phyloP scores from a whole-genome alignment of 225 moss, liverwort and hornwort genomes.

The Marchantia polymorpha region DNA sequence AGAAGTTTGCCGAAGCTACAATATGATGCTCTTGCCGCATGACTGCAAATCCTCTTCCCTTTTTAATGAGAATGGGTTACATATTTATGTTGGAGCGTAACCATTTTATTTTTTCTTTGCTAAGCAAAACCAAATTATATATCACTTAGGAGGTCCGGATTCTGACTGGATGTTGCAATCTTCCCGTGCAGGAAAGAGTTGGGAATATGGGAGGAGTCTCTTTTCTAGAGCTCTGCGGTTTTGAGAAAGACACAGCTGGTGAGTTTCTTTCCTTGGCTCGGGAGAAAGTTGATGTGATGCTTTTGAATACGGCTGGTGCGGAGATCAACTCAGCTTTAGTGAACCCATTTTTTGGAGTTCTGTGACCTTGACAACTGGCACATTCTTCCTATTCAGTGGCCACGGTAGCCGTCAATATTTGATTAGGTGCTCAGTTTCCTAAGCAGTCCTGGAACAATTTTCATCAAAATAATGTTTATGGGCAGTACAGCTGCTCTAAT shows the following conservation, averaged over 20 bases:
- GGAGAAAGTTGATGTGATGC: conserved; percentile 61
- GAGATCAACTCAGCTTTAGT: conserved; percentile 88
- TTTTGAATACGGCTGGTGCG: conserved; percentile 74
- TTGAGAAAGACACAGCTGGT: conserved; percentile 58
- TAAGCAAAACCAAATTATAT: too few species aligned
- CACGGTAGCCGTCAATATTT: background rate
- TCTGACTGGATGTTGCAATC: background rate
- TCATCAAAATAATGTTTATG: background rate
- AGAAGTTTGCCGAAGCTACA: too few species aligned
- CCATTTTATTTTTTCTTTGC: too few species aligned
- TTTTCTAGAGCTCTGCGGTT: conserved; percentile 81
- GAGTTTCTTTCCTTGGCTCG: conserved; percentile 68
- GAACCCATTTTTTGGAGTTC: conserved; percentile 92
- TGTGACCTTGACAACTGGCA: conserved; percentile 33
- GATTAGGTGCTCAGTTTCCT: background rate
- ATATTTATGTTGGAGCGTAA: too few species aligned
- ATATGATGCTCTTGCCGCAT: too few species aligned
- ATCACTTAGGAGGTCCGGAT: background rate
- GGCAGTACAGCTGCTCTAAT: background rate
- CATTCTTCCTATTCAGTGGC: background rate
- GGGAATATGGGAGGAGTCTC: conserved; percentile 80
- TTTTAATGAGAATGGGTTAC: too few species aligned
- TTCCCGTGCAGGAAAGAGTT: conserved; percentile 72
- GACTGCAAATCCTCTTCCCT: too few species aligned
- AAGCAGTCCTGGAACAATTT: background rate